phyloP scores from a whole-genome alignment of 1,284 basidiomycete species.

The Cronartium ribicola region DNA sequence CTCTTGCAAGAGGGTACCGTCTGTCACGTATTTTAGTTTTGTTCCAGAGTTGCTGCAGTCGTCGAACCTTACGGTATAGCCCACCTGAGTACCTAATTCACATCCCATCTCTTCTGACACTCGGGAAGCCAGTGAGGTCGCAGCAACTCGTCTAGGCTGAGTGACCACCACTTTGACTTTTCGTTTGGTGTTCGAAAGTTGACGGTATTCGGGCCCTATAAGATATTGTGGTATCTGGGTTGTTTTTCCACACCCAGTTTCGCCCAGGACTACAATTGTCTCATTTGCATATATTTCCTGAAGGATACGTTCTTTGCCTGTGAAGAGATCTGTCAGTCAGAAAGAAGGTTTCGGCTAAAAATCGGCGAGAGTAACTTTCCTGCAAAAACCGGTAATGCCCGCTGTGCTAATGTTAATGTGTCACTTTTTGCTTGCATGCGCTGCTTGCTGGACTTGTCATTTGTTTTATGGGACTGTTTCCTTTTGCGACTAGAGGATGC shows the following conservation, averaged over 20 bases:
- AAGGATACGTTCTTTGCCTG: slow-evolving; percentile 71
- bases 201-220: slow-evolving; percentile 60
- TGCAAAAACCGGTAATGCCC: slow-evolving; percentile 24
- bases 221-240: slow-evolving; percentile 92
- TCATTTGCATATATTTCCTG: slow-evolving; percentile 71
- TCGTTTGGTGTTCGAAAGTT: slow-evolving; percentile 65
- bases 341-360: not conserved
- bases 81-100: slow-evolving; percentile 68
- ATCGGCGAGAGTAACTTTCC: slow-evolving; percentile 10
- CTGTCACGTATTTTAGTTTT: slow-evolving; percentile 88
- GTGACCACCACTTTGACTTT: slow-evolving; percentile 61
- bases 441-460: slow-evolving; percentile 7
- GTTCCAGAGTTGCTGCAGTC: slow-evolving; percentile 65
- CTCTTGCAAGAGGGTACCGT: slow-evolving; percentile 92
- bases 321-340: not conserved
- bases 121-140: slow-evolving; percentile 81
- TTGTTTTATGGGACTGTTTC: not conserved
- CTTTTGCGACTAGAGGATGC: not conserved
- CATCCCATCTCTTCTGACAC: slow-evolving; percentile 79
- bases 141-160: slow-evolving; percentile 88
- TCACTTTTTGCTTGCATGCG: slow-evolving; percentile 18
- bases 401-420: slow-evolving; percentile 13
- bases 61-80: slow-evolving; percentile 94
- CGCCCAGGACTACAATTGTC: slow-evolving; percentile 85
- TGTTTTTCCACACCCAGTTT: slow-evolving; percentile 97